A percentile compares a stretch with the other conserved stretches of the same genome.
phyloP scores from a whole-genome alignment of 2,329 filamentous ascomycete genomes.

The Pseudogymnoascus sp. region DNA sequence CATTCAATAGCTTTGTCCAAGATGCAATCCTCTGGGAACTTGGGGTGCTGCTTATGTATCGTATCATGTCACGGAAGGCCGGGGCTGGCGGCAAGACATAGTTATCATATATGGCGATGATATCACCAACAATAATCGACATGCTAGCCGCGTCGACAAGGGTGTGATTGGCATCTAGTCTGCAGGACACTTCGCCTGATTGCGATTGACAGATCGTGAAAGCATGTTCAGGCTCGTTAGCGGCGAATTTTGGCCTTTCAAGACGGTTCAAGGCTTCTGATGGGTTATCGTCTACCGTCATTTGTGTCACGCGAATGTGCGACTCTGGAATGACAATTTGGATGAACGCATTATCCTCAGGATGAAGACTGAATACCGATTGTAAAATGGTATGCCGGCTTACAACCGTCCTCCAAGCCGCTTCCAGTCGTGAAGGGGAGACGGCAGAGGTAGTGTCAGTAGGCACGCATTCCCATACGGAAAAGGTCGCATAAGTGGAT shows the following conservation, averaged over 20 bases:
- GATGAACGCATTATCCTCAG: background rate
- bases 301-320: background rate
- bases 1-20: conserved; percentile 27
- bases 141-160: conserved; percentile 13
- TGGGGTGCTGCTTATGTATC: background rate
- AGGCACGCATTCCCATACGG: conserved; percentile 20
- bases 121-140: conserved; percentile 14
- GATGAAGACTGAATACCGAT: conserved; percentile 3
- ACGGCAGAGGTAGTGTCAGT: conserved; percentile 23
- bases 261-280: background rate
- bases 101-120: conserved; percentile 3
- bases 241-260: background rate
- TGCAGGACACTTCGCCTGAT: conserved; percentile 8
- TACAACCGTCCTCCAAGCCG: background rate
- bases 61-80: conserved; percentile 1
- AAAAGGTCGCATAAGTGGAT: conserved; percentile 19
- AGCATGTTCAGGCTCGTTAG: conserved; percentile 2
- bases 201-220: conserved; percentile 5
- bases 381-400: background rate
- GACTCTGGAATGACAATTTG: background rate
- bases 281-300: background rate
- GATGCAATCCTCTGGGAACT: conserved; percentile 18
- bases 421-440: conserved; percentile 28
- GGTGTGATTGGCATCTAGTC: background rate
- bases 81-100: conserved; percentile 7